Evolutionary conservation across 768 basidiomycete species (phyloP).

Genomic region (Mycena olivaceomarginata): DNA sequence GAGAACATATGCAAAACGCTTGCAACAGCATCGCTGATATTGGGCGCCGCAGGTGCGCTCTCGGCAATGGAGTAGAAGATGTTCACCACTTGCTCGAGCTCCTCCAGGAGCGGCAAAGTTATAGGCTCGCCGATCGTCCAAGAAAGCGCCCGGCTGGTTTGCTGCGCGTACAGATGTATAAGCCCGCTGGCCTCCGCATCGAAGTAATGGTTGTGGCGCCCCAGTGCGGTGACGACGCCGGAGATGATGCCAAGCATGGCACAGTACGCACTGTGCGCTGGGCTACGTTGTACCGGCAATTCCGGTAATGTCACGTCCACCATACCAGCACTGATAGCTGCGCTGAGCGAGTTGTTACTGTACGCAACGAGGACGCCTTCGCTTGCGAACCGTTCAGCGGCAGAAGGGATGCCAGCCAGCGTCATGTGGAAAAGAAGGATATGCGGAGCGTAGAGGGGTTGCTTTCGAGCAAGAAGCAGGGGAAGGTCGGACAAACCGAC

Average conservation of each 20-base stretch:
- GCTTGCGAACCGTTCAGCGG: slow-evolving; percentile 91
- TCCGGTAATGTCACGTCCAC: slow-evolving; percentile 83
- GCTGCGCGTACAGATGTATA: slow-evolving; percentile 89
- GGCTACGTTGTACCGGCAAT: slow-evolving; percentile 84
- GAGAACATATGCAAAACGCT: slow-evolving; percentile 84
- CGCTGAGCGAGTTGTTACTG: slow-evolving; percentile 87
- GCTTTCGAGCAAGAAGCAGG: slow-evolving; percentile 74
- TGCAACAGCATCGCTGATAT: slow-evolving; percentile 70
- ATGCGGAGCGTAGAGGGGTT: slow-evolving; percentile 85
- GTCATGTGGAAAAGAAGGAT: slow-evolving; percentile 92
- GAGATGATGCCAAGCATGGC: slow-evolving; percentile 89
- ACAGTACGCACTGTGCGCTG: slow-evolving; percentile 89
- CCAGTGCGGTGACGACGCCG: slow-evolving; percentile 78
- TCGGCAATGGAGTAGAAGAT: slow-evolving; percentile 86
- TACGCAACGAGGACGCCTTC: slow-evolving; percentile 90
- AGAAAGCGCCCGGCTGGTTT: slow-evolving; percentile 86
- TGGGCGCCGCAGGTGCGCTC: slow-evolving; percentile 66
- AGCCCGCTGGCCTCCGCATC: slow-evolving; percentile 91
- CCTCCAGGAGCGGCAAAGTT: slow-evolving; percentile 86
- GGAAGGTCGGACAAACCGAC: slow-evolving; percentile 81
- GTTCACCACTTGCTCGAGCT: slow-evolving; percentile 87
- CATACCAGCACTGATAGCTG: slow-evolving; percentile 83
- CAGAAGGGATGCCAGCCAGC: slow-evolving; percentile 83
- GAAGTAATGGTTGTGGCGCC: slow-evolving; percentile 85
- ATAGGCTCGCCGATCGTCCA: slow-evolving; percentile 91